Conservation (phyloP, 352 stramenopile species). For the Globisporangium cystogenes region DNA sequence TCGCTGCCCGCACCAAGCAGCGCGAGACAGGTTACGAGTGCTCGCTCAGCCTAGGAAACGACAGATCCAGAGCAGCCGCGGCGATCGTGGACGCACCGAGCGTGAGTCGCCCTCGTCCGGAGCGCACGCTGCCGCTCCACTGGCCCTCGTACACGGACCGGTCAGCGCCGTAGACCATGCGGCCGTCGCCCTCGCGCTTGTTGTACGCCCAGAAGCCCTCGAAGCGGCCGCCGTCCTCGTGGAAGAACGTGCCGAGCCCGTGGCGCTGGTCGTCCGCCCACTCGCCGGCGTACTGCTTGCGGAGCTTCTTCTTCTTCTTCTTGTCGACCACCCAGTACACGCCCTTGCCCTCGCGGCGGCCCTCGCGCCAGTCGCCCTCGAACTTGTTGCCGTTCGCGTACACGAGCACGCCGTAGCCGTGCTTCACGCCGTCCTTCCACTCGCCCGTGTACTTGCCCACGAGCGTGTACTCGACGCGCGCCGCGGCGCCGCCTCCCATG, state of each 20-base stretch:
- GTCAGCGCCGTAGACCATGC: slow-evolving; percentile 77
- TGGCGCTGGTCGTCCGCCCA: slow-evolving; percentile 70
- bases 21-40: neutral
- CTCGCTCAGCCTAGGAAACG: too few species aligned
- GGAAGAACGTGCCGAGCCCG: slow-evolving; percentile 78
- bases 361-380: slow-evolving; percentile 80
- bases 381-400: slow-evolving; percentile 91
- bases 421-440: slow-evolving; percentile 91
- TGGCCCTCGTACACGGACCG: slow-evolving; percentile 86
- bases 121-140: slow-evolving; percentile 72
- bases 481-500: slow-evolving; percentile 22
- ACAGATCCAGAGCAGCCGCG: neutral
- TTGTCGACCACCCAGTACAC: slow-evolving; percentile 76
- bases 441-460: slow-evolving; percentile 89
- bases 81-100: slow-evolving; percentile 31
- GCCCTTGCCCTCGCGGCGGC: slow-evolving; percentile 74
- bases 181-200: slow-evolving; percentile 66
- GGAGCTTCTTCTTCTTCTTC: slow-evolving; percentile 44
- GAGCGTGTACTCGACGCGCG: slow-evolving; percentile 55
- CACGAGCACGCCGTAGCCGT: slow-evolving; percentile 88
- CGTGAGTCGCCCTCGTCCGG: slow-evolving; percentile 54
- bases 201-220: slow-evolving; percentile 77
- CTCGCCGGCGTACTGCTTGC: slow-evolving; percentile 84
- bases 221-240: slow-evolving; percentile 77
- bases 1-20: slow-evolving; percentile 36